Evolutionary conservation across 208 protist species (phyloP).

Genomic region (Trichomonas gallinae): DNA sequence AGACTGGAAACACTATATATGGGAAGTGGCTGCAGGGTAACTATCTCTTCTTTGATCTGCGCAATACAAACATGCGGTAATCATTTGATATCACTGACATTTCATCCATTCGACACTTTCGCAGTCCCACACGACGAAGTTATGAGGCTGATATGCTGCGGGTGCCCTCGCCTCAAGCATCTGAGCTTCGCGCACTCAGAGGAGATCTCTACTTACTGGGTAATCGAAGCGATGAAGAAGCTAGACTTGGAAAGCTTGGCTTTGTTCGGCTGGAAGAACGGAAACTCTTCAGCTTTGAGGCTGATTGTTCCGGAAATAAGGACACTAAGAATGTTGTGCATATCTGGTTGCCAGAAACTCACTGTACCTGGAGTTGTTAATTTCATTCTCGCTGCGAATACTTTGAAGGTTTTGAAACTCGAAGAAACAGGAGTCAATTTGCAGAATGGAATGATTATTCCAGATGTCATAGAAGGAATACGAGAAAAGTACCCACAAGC

Average conservation of each 20-base stretch:
- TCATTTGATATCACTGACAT: not conserved
- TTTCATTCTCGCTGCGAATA: not conserved
- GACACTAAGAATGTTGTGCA: not conserved
- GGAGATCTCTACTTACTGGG: not conserved
- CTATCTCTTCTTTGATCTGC: not conserved
- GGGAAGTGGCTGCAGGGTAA: not conserved
- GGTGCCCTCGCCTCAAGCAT: not conserved
- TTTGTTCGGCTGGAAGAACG: not conserved
- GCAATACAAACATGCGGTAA: not conserved
- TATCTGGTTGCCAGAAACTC: not conserved
- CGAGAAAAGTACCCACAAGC: not conserved
- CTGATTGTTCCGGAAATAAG: not conserved
- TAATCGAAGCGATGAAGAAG: not conserved
- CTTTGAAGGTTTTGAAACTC: not conserved
- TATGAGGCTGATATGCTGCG: not conserved
- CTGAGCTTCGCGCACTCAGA: not conserved
- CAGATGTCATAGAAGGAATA: not conserved
- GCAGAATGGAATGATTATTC: not conserved
- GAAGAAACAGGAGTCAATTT: not conserved
- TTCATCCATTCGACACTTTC: not conserved
- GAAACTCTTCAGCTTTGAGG: not conserved
- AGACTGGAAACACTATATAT: not conserved
- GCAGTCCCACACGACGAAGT: not conserved
- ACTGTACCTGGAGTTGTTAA: not conserved
- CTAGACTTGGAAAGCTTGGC: not conserved